A percentile compares a stretch with the other conserved stretches of the same genome.
Evolutionary conservation across 352 stramenopile species (phyloP).

Genomic region (Phytophthora sp.): DNA sequence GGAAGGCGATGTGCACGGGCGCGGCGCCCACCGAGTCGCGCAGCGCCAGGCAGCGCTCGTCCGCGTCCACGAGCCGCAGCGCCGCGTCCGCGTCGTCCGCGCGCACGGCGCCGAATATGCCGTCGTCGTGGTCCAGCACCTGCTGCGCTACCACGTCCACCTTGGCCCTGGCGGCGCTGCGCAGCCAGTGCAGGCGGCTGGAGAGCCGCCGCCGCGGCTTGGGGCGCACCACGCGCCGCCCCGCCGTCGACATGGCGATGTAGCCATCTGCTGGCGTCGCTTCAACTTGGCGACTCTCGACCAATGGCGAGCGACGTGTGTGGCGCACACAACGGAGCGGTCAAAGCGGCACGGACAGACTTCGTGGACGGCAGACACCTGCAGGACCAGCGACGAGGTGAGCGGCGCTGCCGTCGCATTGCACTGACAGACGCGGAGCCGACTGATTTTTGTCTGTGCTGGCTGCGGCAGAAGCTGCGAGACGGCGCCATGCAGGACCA

Average conservation of each 20-base stretch:
- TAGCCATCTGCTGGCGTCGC: not conserved
- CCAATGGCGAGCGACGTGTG: not conserved
- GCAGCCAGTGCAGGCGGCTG: slow-evolving; percentile 25
- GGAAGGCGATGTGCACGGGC: slow-evolving; percentile 59
- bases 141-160: slow-evolving; percentile 72
- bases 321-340: not conserved
- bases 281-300: slow-evolving; percentile 20
- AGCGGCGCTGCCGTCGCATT: no score
- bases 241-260: not conserved
- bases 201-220: slow-evolving; percentile 20
- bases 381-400: not conserved
- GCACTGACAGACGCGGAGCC: no score
- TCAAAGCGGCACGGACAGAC: not conserved
- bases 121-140: slow-evolving; percentile 58
- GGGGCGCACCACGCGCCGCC: slow-evolving; percentile 9
- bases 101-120: slow-evolving; percentile 60
- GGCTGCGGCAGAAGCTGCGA: no score
- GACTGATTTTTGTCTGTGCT: no score
- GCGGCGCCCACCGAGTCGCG: slow-evolving; percentile 59
- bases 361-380: not conserved
- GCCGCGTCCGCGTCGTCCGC: slow-evolving; percentile 39
- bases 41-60: slow-evolving; percentile 40
- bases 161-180: slow-evolving; percentile 26
- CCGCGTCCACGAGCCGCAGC: slow-evolving; percentile 39
- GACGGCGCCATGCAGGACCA: slow-evolving; percentile 21